These are phyloP conservation scores for Tetracentron sinense DNA, from an alignment of 164 flowering plant genomes.

Conservation along the genomic window DNA sequence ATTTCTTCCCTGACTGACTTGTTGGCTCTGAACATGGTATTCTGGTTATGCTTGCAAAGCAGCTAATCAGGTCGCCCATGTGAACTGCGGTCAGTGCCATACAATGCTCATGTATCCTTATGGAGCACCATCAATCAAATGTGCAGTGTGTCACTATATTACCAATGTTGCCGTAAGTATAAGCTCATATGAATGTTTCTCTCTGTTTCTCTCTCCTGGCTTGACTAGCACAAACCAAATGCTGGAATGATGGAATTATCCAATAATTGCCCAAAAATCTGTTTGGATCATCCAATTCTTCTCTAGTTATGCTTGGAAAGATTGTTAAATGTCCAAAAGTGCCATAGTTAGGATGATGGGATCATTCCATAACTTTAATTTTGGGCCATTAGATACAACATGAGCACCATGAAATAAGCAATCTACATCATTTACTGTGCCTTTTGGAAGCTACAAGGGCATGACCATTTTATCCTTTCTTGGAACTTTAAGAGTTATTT, in stretches of 20 bases:
- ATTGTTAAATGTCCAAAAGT: too few relatives aligned
- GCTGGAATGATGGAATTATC: too few relatives aligned
- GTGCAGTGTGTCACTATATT: constrained; percentile 80
- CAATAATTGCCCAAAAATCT: too few relatives aligned
- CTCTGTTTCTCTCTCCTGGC: too few relatives aligned
- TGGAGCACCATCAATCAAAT: constrained; percentile 93
- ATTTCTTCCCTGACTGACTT: constrained; percentile 6
- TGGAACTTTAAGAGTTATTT: too few relatives aligned
- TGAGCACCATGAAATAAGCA: too few relatives aligned
- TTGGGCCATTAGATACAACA: background rate
- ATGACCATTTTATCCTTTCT: too few relatives aligned
- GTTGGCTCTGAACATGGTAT: constrained; percentile 6
- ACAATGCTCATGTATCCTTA: constrained; percentile 83
- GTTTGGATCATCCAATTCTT: too few relatives aligned
- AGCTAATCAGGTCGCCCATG: constrained; percentile 60
- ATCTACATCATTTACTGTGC: too few relatives aligned
- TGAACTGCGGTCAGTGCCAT: constrained; percentile 82
- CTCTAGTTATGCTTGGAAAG: too few relatives aligned
- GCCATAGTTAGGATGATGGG: background rate
- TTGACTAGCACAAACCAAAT: too few relatives aligned
- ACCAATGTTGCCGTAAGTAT: constrained; percentile 70
- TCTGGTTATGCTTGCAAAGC: constrained; percentile 25
- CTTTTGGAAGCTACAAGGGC: too few relatives aligned
- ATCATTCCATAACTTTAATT: background rate
- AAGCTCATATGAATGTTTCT: background rate